Evolutionary conservation across 305 asterid genomes (phyloP).

Genomic region (Fraxinus nigra): DNA sequence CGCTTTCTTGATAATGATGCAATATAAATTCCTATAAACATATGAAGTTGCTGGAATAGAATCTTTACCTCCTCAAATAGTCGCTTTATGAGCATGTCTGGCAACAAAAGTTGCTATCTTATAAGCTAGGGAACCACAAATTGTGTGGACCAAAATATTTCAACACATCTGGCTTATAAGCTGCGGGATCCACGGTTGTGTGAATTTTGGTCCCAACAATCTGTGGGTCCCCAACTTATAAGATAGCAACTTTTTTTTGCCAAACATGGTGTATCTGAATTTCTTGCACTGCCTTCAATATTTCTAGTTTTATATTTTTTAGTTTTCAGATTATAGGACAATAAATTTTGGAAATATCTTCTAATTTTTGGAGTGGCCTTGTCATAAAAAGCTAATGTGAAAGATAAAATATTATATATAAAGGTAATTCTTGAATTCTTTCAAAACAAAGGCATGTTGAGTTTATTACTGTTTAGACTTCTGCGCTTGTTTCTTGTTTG

Average conservation of each 20-base stretch:
- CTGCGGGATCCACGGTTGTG: neutral
- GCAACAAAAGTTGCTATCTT: neutral
- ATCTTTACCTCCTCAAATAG: neutral
- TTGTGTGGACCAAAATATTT: neutral
- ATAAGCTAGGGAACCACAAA: neutral
- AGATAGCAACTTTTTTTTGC: neutral
- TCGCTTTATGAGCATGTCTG: neutral
- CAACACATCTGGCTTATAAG: neutral
- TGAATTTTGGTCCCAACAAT: neutral
- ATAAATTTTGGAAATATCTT: neutral
- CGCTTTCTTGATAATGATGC: neutral
- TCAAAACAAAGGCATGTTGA: neutral
- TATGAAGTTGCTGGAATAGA: neutral
- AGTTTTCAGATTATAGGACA: neutral
- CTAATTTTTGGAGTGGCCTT: neutral
- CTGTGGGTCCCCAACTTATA: neutral
- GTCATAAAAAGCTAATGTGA: neutral
- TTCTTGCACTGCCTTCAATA: neutral
- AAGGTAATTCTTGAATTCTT: neutral
- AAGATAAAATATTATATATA: neutral
- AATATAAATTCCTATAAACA: neutral
- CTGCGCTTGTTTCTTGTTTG: neutral
- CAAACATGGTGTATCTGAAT: neutral
- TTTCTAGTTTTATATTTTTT: neutral
- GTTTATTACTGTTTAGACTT: slow-evolving; percentile 19